Evolutionary conservation across 352 stramenopile genomes (phyloP).

Genomic region (Pythium biforme): DNA sequence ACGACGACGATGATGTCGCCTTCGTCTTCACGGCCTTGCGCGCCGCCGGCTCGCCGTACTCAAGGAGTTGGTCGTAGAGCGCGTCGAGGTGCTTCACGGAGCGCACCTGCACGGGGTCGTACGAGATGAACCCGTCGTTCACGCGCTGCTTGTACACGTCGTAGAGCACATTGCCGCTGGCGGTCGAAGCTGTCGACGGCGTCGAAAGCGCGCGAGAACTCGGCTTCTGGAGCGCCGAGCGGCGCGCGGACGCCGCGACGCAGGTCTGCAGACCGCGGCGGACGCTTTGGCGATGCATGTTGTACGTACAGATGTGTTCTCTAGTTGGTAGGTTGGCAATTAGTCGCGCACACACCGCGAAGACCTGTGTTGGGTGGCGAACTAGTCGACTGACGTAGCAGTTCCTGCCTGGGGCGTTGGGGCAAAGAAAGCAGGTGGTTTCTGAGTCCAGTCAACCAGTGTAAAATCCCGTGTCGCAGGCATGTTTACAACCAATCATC

Average conservation of each 20-base stretch:
- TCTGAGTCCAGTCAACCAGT: constrained; percentile 16
- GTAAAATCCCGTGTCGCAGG: constrained; percentile 10
- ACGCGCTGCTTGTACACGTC: constrained; percentile 59
- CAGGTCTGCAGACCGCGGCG: constrained; percentile 6
- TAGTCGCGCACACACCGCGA: not conserved
- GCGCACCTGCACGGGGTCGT: constrained; percentile 66
- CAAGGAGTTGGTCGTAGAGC: constrained; percentile 52
- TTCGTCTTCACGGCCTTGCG: not conserved
- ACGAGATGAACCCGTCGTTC: constrained; percentile 56
- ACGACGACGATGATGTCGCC: constrained; percentile 1
- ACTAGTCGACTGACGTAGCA: constrained; percentile 19
- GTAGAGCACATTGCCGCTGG: constrained; percentile 34
- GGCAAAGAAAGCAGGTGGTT: not conserved
- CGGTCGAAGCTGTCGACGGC: not conserved
- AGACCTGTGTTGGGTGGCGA: not conserved
- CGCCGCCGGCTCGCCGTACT: constrained; percentile 44
- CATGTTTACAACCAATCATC: constrained; percentile 4
- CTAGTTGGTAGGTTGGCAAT: not conserved
- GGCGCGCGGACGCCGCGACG: constrained; percentile 13
- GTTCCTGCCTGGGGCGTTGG: not conserved
- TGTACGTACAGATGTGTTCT: not conserved
- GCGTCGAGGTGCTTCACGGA: constrained; percentile 63
- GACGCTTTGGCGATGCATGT: constrained; percentile 19
- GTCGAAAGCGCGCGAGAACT: not conserved
- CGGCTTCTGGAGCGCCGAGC: constrained; percentile 12